Evolutionary conservation across 108 stramenopile genomes (phyloP).

Genomic region (Skeletonema costatum): DNA sequence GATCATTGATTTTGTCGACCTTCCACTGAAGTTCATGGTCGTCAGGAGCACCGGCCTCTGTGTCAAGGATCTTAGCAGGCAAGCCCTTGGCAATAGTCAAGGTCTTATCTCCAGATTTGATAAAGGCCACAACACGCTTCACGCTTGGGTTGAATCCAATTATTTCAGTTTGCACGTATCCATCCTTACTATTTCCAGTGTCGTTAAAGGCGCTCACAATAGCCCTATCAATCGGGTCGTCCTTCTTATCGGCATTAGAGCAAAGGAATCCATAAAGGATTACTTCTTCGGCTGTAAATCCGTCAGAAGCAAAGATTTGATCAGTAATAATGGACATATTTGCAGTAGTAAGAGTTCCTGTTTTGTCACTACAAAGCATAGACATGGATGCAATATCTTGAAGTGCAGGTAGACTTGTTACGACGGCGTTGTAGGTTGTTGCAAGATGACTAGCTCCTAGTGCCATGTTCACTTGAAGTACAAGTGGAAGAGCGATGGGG

Average conservation of each 20-base stretch:
- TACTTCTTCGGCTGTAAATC: constrained; percentile 57
- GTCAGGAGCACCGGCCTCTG: constrained; percentile 63
- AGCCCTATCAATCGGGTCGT: constrained; percentile 87
- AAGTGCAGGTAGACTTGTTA: constrained; percentile 80
- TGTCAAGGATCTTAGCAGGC: constrained; percentile 75
- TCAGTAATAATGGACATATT: constrained; percentile 78
- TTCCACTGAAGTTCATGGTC: constrained; percentile 79
- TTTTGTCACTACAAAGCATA: constrained; percentile 87
- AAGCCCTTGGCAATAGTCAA: constrained; percentile 78
- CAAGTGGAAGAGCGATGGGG: constrained; percentile 86
- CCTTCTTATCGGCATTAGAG: constrained; percentile 82
- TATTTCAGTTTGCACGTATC: constrained; percentile 50
- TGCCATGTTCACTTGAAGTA: constrained; percentile 84
- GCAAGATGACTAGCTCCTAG: constrained; percentile 82
- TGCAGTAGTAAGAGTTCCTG: constrained; percentile 88
- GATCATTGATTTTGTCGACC: constrained; percentile 41
- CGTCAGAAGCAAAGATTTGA: constrained; percentile 46
- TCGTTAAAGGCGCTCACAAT: constrained; percentile 53
- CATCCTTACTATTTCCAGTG: constrained; percentile 8
- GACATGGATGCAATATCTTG: constrained; percentile 86
- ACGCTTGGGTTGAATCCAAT: constrained; percentile 71
- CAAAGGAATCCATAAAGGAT: constrained; percentile 63
- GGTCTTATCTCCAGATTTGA: constrained; percentile 22
- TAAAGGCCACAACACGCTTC: constrained; percentile 71
- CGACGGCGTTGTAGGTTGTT: constrained; percentile 79